A percentile compares a stretch with the other conserved stretches of the same genome.
These are phyloP conservation scores for Xylariaceae sp. DNA, from an alignment of 2,329 filamentous ascomycete genomes.

Conservation along the genomic window DNA sequence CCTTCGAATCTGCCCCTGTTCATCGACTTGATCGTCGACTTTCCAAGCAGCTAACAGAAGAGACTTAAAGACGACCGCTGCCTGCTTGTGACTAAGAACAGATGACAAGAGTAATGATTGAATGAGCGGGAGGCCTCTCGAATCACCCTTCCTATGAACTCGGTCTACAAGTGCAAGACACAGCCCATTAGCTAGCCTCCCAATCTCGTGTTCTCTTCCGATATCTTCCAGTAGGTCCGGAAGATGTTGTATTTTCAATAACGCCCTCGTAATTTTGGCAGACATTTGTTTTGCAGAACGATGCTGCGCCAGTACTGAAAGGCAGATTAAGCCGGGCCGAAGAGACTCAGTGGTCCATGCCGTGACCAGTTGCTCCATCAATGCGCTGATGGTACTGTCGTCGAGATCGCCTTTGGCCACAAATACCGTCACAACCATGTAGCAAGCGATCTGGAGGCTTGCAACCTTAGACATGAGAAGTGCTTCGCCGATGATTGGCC, in stretches of 20 bases:
- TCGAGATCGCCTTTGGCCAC: constrained; percentile 78
- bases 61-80: constrained; percentile 63
- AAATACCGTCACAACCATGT: constrained; percentile 85
- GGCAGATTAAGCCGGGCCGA: constrained; percentile 70
- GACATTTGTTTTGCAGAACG: constrained; percentile 69
- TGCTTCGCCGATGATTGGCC: constrained; percentile 72
- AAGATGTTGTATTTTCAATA: constrained; percentile 63
- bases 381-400: constrained; percentile 74
- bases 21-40: constrained; percentile 53
- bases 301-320: constrained; percentile 80
- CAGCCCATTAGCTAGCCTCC: constrained; percentile 70
- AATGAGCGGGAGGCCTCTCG: constrained; percentile 56
- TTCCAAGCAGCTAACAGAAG: constrained; percentile 60
- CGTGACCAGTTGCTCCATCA: constrained; percentile 84
- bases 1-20: constrained; percentile 56
- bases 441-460: constrained; percentile 80
- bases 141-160: constrained; percentile 58
- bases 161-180: constrained; percentile 63
- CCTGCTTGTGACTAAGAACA: constrained; percentile 62
- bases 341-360: constrained; percentile 75
- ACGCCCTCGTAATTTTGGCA: constrained; percentile 64
- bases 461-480: constrained; percentile 72
- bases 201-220: constrained; percentile 63
- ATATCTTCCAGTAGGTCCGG: constrained; percentile 59
- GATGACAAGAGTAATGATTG: constrained; percentile 59